phyloP scores from a whole-genome alignment of 73 alveolate genomes.

The Symbiodinium natans region DNA sequence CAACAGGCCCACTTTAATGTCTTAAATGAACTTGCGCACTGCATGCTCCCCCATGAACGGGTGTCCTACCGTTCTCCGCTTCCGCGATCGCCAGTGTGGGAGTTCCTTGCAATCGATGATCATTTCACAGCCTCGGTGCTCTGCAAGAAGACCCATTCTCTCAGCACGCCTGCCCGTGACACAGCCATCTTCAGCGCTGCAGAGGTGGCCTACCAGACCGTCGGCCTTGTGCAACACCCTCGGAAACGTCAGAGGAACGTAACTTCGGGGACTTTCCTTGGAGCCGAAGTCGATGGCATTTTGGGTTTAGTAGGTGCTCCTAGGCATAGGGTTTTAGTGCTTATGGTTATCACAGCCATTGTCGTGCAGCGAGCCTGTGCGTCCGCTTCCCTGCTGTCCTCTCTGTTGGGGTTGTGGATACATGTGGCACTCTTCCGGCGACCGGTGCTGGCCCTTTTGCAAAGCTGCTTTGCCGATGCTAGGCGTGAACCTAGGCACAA shows the following conservation, averaged over 20 bases:
- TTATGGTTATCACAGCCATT: neutral
- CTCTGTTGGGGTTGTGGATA: neutral
- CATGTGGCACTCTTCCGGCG: neutral
- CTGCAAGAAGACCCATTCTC: too few relatives aligned
- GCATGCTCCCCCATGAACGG: neutral
- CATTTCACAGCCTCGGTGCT: neutral
- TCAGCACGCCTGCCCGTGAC: neutral
- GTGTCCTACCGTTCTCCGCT: neutral
- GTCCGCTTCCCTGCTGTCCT: neutral
- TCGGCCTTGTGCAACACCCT: neutral
- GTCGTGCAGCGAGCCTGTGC: neutral
- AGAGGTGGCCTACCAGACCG: neutral
- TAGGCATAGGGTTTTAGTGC: neutral
- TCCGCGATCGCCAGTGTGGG: neutral
- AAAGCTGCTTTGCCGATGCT: neutral
- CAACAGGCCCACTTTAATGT: neutral
- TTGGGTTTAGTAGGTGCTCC: neutral
- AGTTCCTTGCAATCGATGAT: neutral
- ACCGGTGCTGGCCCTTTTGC: neutral
- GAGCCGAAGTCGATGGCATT: constrained; percentile 37
- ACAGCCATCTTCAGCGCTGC: neutral
- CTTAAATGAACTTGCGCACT: neutral
- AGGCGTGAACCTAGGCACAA: neutral
- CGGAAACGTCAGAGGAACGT: neutral
- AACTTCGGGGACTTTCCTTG: neutral